Evolutionary conservation across 441 rosid species (phyloP).

Genomic region (Biscutella laevigata): DNA sequence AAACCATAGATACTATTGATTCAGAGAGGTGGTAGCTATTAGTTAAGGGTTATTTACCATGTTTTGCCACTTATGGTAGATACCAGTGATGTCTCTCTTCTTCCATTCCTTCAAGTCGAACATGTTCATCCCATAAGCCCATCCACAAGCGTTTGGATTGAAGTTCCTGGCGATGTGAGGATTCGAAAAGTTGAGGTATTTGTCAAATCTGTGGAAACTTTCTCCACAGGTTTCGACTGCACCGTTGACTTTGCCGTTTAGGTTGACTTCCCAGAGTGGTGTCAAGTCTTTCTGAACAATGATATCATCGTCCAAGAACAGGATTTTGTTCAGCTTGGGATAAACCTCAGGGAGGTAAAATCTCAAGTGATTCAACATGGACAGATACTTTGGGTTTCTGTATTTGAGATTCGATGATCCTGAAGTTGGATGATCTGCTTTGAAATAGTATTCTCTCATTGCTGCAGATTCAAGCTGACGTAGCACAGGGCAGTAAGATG

Average conservation of each 20-base stretch:
- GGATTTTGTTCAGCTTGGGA: conserved; percentile 80
- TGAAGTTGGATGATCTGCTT: conserved; percentile 87
- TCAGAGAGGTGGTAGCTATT: not conserved
- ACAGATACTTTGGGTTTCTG: conserved; percentile 90
- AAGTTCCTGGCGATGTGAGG: conserved; percentile 83
- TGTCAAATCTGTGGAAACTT: conserved; percentile 93
- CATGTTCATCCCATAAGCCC: conserved; percentile 98
- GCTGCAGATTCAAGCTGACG: conserved; percentile 92
- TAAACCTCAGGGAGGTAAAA: conserved; percentile 92
- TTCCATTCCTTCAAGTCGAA: conserved; percentile 91
- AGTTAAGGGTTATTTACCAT: conserved; percentile 47
- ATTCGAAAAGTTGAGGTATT: conserved; percentile 85
- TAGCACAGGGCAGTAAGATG: conserved; percentile 93
- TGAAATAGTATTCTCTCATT: conserved; percentile 95
- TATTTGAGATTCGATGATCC: conserved; percentile 91
- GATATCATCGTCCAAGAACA: conserved; percentile 91
- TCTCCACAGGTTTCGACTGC: conserved; percentile 97
- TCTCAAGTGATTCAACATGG: conserved; percentile 91
- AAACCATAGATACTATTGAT: not conserved
- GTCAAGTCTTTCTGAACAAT: conserved; percentile 94
- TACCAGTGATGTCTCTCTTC: conserved; percentile 87
- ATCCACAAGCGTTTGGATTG: conserved; percentile 94
- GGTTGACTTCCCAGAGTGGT: conserved; percentile 70
- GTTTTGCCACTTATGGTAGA: conserved; percentile 97
- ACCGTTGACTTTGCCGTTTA: conserved; percentile 89